Base-by-base conservation (phyloP, 768 basidiomycete species). In the Boletus coccyginus region DNA sequence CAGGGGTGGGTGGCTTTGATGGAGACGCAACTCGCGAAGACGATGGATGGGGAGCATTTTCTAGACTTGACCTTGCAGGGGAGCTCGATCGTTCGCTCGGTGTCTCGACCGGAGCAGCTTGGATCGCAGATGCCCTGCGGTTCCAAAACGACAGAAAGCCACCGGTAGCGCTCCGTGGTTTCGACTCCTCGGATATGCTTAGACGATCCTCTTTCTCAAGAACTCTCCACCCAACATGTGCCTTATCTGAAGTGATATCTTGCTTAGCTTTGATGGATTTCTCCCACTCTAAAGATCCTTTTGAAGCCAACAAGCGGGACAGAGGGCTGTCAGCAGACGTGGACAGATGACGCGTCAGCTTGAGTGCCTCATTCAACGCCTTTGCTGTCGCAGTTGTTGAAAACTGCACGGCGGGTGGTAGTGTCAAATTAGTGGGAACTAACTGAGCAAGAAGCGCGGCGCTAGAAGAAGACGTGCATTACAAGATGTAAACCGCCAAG, bases 261-360 rank as follows among this genome's bases (percentile, higher is more conserved):
- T 79, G 77, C 46, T 74, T 75, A 3, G 81, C 73, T 68, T 83
- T 88, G 0, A 90, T 73, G 17, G 85, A 79, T 7, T 77, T 77
- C 66, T 91, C 87, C 91, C 91, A 92, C 21, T 88, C 83, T 19
- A 81, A 80, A 6, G 87, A 86, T 1, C 89, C 89, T 69, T 87
- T 90, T 1, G 86, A 83, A 7, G 83, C 77, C 41, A 89, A 65
- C 60, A 88, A 85, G 54, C 83, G 75, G n/a, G 86, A 78, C 67
- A 93, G 77, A 3, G 90, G 90, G 59, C 90, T 89, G 29, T 63
- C 68, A 17, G 77, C 78, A 5, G 83, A 77, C 24, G 81, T 65
- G 5, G 81, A 70, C 45, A 78, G 67, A 62, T 88, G 81, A 56
- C 85, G 81, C 0, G 89, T 89, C 48, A 87, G 70, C 45, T 82